Evolutionary conservation across 305 asterid genomes (phyloP), one percentile per base, ranked within the genome.

Genomic region (Withania somnifera): DNA sequence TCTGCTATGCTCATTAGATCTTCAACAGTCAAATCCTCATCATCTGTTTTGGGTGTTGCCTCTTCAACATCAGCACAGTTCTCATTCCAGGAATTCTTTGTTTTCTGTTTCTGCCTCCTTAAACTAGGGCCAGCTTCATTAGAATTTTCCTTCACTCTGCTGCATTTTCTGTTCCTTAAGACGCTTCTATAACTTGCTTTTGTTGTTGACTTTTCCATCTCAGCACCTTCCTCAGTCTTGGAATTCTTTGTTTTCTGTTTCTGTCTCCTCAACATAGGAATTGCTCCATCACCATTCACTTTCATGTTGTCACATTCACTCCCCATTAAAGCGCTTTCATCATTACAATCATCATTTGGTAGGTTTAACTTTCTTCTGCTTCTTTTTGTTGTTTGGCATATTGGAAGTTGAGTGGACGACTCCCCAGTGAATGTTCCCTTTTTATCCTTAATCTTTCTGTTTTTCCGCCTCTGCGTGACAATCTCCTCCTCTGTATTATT

Each of bases 1-100:
- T 86, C 84, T 4, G 90, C 91, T 26, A 88, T 86, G 85, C 75
- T 83, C 85, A 88, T 69, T 61, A 89, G 42, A 79, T 88, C 92
- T 26, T 89, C 90, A 13, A 85, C 78, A 0, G 88, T 88, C 85
- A 88, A 80, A 84, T 89, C 91, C 52, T 81, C 91, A 17, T 73
- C 82, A 50, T 82, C 83, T 32, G 57, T 57, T 50, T n/a, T 64
- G 64, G 58, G 66, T 50, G 40, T 53, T 28, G 50, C 50, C 36
- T 36, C 52, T 64, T 50, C 36, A 51, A 45, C 20, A 63, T 81
- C 77, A 2, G 75, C 83, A 66, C 38, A 63, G n/a, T 47, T 66
- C 66, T n/a, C n/a, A n/a, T n/a, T n/a, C n/a, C n/a, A n/a, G n/a
- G n/a, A n/a, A n/a, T 26, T 50, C 66, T 66, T 64, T 64, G 51